Base-by-base conservation (phyloP, 1,284 basidiomycete genomes). In the Microbotryum silenes-acaulis region DNA sequence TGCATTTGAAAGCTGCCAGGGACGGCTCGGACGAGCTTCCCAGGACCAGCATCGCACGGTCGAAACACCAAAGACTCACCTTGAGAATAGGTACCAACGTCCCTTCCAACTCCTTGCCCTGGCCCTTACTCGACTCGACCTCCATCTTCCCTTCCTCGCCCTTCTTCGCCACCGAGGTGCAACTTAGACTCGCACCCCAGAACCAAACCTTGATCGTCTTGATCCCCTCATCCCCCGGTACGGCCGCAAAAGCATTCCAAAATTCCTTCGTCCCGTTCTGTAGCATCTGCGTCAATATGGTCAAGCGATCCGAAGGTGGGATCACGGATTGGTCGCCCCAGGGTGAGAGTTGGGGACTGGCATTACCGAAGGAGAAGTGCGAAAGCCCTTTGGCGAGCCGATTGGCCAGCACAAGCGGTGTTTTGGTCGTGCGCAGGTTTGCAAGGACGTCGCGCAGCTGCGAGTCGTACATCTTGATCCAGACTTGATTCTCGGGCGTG, bases 241-340 rank as follows among this genome's bases (percentile, higher is more conserved):
- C 14, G 55, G 33, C 61, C 52, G n/a, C n/a, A 14, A 25, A 61
- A 18, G 57, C 54, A 5, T 50, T 54, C 54, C 53, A 68, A n/a
- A 65, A 68, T 4, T 62, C 62, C 5, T 61, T 54, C 14, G 21
- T 29, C 9, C 25, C 51, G 21, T 56, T 53, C 47, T 57, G 52
- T 29, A 56, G 20, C 8, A 63, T 2, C 7, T 33, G 25, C 1
- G 23, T 33, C 21, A 68, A 46, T 5, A 68, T 51, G 29, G 56
- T 51, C 27, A 54, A 44, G 4, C 64, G 37, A 0, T 64, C 64
- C 33, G 61, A 53, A 20, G 64, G 67, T 12, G 67, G 67, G 1
- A 68, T 59, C 29, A 66, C 2, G 18, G 4, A 8, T 23, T 45
- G 6, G 8, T 44, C 4, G 29, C 54, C 25, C 49, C 37, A 42